Base-by-base conservation (phyloP, 2,329 filamentous ascomycete genomes). In the Apiospora koreana region DNA sequence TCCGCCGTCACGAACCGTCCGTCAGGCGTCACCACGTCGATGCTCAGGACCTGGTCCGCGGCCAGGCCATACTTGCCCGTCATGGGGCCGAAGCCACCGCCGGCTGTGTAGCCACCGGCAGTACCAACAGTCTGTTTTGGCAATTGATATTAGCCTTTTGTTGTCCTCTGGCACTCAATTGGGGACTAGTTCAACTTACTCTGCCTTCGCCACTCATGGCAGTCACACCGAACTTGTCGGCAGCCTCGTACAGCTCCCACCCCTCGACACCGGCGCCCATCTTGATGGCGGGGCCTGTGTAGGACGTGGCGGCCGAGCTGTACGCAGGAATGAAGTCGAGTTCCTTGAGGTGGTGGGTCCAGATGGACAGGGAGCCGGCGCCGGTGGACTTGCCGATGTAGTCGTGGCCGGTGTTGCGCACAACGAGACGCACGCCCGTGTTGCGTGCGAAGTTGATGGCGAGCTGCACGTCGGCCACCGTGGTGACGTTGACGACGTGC, bases 231-330 rank as follows among this genome's bases (percentile, higher is more conserved):
- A 82, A 76, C 38, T 81, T 78, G n/a, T 85, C 75, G 1, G 86
- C 87, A 48, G 82, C 83, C 41, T 82, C 82, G 74, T 89, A 89
- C 1, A 88, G 77, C 71, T 90, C 87, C 45, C 79, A 80, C 1
- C 83, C 85, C 70, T 86, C 81, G 8, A 89, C 83, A 68, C 88
- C 88, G 12, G 86, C 82, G 2, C 86, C 87, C 23, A 88, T 79
- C 76, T 87, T 89, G 73, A 89, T 82, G 0, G 87, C 88, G 1
- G 83, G 79, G 0, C 87, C 86, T 0, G 76, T 76, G 69, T 83
- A 84, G 14, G 69, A 62, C 1, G 69, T 48, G 42, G 72, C 70
- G 1, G 45, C 5, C 1, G 66, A 68, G 46, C 71, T 74, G 76
- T 85, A 82, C 23, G 73, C 73, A 8, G 74, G 68, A 66, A 76